Base-by-base conservation (phyloP, 306 rosid genomes). In the Vicia villosa region DNA sequence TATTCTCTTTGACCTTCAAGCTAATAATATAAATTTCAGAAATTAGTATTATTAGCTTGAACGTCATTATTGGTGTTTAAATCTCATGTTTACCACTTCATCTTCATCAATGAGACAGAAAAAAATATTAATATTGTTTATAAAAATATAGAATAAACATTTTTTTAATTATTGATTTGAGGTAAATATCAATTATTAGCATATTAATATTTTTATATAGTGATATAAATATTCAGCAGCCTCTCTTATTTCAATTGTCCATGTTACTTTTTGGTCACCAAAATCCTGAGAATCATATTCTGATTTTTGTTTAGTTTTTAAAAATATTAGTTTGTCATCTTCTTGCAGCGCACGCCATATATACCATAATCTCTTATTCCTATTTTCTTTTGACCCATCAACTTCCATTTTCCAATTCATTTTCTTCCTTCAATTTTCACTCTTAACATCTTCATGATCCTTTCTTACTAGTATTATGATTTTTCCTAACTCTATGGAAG, bases 261-360 rank as follows among this genome's bases (percentile, higher is more conserved):
- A 55, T 69, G 40, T 57, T 63, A 63, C 80, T 63, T 63, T 79
- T 69, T 56, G 42, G 74, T 65, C 37, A 34, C 20, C 9, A 63
- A 63, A 11, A 34, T 40, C 38, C 3, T 56, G 36, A 55, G 40
- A 10, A 34, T 34, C 9, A 34, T 34, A 34, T 34, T 34, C 38
- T 45, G 56, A 50, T 50, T 9, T 12, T 52, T 14, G 49, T 46
- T 55, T 70, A 43, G 28, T 79, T 63, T 7, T 8, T n/a, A n/a
- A n/a, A n/a, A n/a, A n/a, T n/a, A n/a, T n/a, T 74, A 10, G 8
- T 52, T 52, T 74, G 76, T 74, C 83, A 22, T 69, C 73, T 74
- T 69, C 76, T 79, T 69, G 83, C 59, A 11, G 50, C 69, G 8
- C 69, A 79, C 73, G 83, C 68, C 68, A 20, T 19, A 51, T 20